Evolutionary conservation across 441 rosid species (phyloP), one percentile per base, ranked within the genome.

Genomic region (Raphanus hybrid): DNA sequence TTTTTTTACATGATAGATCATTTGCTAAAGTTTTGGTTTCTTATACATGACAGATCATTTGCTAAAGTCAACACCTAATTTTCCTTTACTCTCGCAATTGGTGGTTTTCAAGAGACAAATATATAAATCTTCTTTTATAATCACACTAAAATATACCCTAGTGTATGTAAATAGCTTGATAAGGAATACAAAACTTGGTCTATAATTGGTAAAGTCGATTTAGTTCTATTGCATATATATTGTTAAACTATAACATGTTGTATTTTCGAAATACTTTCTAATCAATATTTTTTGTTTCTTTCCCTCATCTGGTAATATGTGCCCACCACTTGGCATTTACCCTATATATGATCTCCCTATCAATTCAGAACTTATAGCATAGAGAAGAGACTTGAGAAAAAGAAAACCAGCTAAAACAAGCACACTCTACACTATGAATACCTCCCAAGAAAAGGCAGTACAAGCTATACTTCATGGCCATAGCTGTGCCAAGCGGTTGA

Each of bases 401-500:
- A 65, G 8, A 32, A 70, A 54, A 55, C 34, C 0, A 0, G 58
- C 16, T 10, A 18, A 67, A 16, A 48, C 48, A 61, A 73, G 52
- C 26, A 9, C 70, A 71, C 64, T 73, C 60, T 26, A 67, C 52
- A 4, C 2, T 45, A 78, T 73, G 70, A 73, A 54, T 23, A 39
- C 73, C 3, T 9, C 15, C 4, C 14, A 62, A 4, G 78, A 68
- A 29, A 63, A 68, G 32, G 78, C 74, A 0, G 23, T 78, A 26
- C 66, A 73, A 62, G 39, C 74, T 39, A 73, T 78, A 10, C 7
- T 68, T 43, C 61, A 73, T 62, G 81, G 81, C 15, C 81, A 68
- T 12, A 68, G 74, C 14, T 78, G 74, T n/a, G 78, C 81, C 60
- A 62, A 12, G 66, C 59, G 20, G 70, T 73, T 78, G 74, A 78